phyloP scores from a whole-genome alignment of 169 alveolate species.

The Plasmodium fragile region DNA sequence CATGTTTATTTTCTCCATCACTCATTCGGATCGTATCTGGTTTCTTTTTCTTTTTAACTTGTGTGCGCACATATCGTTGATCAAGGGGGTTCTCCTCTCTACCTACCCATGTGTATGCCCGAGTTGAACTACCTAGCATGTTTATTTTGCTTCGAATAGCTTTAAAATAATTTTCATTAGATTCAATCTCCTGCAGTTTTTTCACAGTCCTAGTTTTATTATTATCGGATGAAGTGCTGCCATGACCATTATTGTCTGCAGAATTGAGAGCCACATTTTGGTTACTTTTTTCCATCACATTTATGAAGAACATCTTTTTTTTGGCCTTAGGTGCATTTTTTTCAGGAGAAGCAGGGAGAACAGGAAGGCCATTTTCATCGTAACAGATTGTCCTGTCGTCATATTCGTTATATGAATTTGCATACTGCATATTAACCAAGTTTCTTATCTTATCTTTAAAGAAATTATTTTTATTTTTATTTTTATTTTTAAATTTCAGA shows the following conservation, averaged over 20 bases:
- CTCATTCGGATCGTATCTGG: neutral
- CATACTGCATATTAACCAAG: neutral
- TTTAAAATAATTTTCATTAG: conserved; percentile 3
- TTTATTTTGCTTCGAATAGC: conserved; percentile 10
- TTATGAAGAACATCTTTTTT: neutral
- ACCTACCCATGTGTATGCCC: neutral
- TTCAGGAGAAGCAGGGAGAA: neutral
- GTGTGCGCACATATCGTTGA: neutral
- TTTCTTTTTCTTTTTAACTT: neutral
- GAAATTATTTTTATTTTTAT: conserved; percentile 31
- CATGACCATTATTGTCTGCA: conserved; percentile 2
- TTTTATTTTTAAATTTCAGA: conserved; percentile 40
- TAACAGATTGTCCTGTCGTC: conserved; percentile 8
- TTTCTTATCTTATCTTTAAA: conserved; percentile 36
- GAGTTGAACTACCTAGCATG: neutral
- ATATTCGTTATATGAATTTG: neutral
- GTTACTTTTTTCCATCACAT: conserved; percentile 27
- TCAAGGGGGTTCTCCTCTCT: neutral
- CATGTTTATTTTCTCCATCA: neutral
- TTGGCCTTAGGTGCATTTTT: neutral
- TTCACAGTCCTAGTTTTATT: neutral
- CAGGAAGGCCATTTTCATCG: neutral
- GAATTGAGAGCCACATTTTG: neutral
- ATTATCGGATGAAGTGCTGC: neutral
- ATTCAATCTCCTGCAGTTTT: conserved; percentile 4